Percentiles rank a stretch among this genome's conserved stretches.
Evolutionary conservation across 1,139 yeast genomes (phyloP).

Genomic region (Scheffersomyces insectosa): DNA sequence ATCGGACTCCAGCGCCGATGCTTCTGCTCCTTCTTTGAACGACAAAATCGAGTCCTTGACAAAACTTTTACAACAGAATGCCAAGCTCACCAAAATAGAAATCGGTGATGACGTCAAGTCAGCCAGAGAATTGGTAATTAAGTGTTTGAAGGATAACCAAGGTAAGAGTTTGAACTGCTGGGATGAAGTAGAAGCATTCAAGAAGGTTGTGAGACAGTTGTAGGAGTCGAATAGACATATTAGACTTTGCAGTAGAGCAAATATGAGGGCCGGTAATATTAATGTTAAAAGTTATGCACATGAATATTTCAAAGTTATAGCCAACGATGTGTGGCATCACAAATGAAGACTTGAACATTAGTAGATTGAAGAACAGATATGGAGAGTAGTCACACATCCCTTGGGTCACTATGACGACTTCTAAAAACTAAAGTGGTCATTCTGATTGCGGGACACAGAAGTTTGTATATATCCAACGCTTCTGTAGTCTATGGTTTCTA

Average conservation of each 20-base stretch:
- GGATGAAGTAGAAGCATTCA: slow-evolving; percentile 79
- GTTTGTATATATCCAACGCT: not conserved
- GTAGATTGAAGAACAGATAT: too few relatives aligned
- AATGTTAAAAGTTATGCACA: not conserved
- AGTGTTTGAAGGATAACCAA: slow-evolving; percentile 68
- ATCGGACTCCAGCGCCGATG: slow-evolving; percentile 20
- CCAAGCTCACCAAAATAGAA: slow-evolving; percentile 42
- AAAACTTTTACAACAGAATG: slow-evolving; percentile 48
- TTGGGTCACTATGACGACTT: too few relatives aligned
- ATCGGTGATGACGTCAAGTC: slow-evolving; percentile 29
- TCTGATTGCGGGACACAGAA: too few relatives aligned
- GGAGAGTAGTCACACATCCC: too few relatives aligned
- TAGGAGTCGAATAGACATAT: slow-evolving; percentile 10
- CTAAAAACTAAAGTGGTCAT: too few relatives aligned
- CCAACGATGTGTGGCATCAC: too few relatives aligned
- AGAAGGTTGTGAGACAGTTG: slow-evolving; percentile 45
- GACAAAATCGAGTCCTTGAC: slow-evolving; percentile 46
- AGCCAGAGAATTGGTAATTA: slow-evolving; percentile 59
- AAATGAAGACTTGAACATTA: too few relatives aligned
- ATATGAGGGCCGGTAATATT: not conserved
- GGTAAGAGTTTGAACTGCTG: slow-evolving; percentile 84
- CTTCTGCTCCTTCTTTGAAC: slow-evolving; percentile 34
- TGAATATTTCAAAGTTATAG: too few relatives aligned
- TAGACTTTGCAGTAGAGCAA: slow-evolving; percentile 1
- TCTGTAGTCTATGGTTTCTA: not conserved